phyloP scores from a whole-genome alignment of 2,329 filamentous ascomycete genomes.

The Trichoderma atroviride region DNA sequence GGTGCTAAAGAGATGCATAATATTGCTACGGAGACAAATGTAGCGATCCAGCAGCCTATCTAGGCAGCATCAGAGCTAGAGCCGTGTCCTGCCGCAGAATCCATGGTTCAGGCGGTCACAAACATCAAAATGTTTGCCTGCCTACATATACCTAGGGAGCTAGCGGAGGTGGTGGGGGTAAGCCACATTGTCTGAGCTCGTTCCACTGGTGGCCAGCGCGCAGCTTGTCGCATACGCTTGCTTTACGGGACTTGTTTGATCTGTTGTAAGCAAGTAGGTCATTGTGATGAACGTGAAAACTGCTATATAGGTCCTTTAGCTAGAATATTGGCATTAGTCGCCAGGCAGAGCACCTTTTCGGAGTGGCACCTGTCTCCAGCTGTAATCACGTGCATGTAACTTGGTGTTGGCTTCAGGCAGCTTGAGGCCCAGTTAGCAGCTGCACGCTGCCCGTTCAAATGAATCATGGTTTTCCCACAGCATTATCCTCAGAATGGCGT shows the following conservation, averaged over 20 bases:
- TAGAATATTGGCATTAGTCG: not conserved
- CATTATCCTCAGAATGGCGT: slow-evolving; percentile 14
- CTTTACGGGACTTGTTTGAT: not conserved
- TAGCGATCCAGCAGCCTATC: not conserved
- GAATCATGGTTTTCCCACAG: not conserved
- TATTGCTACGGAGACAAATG: not conserved
- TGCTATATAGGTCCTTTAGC: not conserved
- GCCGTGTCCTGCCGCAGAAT: not conserved
- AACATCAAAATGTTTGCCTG: not conserved
- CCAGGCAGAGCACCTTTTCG: not conserved
- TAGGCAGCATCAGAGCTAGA: not conserved
- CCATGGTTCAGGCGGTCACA: not conserved
- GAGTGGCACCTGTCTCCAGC: not conserved
- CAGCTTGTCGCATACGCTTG: not conserved
- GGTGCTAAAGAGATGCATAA: not conserved
- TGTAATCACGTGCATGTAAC: slow-evolving; percentile 13
- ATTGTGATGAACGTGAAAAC: not conserved
- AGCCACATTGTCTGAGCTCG: not conserved
- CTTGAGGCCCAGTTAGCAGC: not conserved
- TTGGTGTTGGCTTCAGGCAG: not conserved
- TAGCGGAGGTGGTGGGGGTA: not conserved
- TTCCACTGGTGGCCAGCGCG: not conserved
- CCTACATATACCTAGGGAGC: not conserved
- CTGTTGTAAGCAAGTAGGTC: not conserved
- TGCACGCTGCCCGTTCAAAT: not conserved